Base-by-base conservation (phyloP, 2,329 filamentous ascomycete genomes). In the Talaromyces sp. region DNA sequence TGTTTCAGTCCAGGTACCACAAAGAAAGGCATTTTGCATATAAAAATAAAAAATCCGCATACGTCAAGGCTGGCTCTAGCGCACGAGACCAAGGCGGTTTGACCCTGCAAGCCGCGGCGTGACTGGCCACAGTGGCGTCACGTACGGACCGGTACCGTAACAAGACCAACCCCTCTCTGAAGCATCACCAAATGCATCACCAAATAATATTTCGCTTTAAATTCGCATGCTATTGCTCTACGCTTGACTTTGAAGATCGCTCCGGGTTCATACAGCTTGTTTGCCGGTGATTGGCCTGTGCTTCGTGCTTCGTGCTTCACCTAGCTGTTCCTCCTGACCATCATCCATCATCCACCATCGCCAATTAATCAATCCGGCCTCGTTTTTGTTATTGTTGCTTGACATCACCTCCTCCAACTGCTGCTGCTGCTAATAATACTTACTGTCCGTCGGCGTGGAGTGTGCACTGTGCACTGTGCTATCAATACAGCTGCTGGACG, bases 401-500 rank as follows among this genome's bases (percentile, higher is more conserved):
- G 36, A 8, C 36, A 40, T 40, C 34, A 12, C 23, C 23, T 36
- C 10, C 31, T 33, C 8, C 31, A 9, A 33, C 31, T 5, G 14
- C 5, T 16, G 34, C 34, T 12, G 34, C 12, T 36, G 34, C 4
- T 23, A 23, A 23, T 23, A 23, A 23, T 23, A 23, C 23, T 23
- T 23, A 23, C 23, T 23, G 23, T 23, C 23, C 23, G 23, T 23
- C 23, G 1, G 23, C 23, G 23, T 23, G 23, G 23, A 23, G 23
- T 23, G 33, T 36, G 33, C 33, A 7, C 5, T 18, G 40, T 42
- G 14, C 4, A 12, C 40, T 16, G 40, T n/a, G 42, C n/a, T 40
- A 12, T 36, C 42, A 8, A 12, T 42, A 16, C n/a, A 16, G 44
- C 44, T 71, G 68, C 66, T 64, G 64, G 65, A 58, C 54, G 62